These are phyloP conservation scores for Leccinum disarticulatum DNA, from an alignment of 768 basidiomycete species.

Conservation along the genomic window DNA sequence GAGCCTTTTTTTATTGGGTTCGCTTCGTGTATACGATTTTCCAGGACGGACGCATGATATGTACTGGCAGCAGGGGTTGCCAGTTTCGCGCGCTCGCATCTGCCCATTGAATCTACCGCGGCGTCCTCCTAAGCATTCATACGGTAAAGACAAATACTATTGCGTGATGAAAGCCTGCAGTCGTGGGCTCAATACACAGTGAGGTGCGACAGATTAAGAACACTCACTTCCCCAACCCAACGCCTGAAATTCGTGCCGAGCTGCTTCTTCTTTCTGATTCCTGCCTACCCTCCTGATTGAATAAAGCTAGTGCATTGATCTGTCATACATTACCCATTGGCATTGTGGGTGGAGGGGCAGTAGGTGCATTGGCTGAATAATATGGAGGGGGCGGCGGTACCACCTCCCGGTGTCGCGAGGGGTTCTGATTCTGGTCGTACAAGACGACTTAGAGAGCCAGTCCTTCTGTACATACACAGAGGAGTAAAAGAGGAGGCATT, in stretches of 20 bases:
- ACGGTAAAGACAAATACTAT: too few species aligned
- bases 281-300: conserved; percentile 55
- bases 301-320: conserved; percentile 43
- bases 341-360: conserved; percentile 20
- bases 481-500: conserved; percentile 52
- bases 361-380: conserved; percentile 14
- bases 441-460: conserved; percentile 46
- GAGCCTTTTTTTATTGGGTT: too few species aligned
- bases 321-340: conserved; percentile 18
- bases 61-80: too few species aligned
- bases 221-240: conserved; percentile 51
- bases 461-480: conserved; percentile 63
- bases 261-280: conserved; percentile 65
- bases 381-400: conserved; percentile 19
- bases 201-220: neutral
- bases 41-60: too few species aligned
- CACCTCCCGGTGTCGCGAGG: conserved; percentile 18
- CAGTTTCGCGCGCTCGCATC: too few species aligned
- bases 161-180: conserved; percentile 11
- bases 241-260: conserved; percentile 49
- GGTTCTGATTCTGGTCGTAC: conserved; percentile 45
- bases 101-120: too few species aligned
- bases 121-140: too few species aligned
- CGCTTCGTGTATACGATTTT: too few species aligned
- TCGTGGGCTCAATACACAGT: neutral